Percentiles rank a stretch among this genome's conserved stretches.
These are phyloP conservation scores for Boletus rubescentipes DNA, from an alignment of 768 basidiomycete species.

Conservation along the genomic window DNA sequence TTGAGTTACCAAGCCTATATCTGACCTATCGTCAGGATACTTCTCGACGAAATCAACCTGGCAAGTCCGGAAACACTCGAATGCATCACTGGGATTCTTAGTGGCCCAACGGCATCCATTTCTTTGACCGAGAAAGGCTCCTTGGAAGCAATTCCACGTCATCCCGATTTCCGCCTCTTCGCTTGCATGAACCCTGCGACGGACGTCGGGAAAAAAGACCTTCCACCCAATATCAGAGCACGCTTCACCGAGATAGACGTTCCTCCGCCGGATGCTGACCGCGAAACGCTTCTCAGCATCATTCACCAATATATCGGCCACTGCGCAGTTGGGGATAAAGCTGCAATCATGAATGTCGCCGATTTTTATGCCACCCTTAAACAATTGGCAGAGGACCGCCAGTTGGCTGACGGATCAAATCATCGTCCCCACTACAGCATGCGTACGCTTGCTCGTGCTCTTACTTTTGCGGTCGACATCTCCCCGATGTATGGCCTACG, in stretches of 20 bases:
- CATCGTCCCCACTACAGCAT: constrained; percentile 95
- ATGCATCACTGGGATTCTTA: constrained; percentile 84
- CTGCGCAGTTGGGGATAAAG: constrained; percentile 79
- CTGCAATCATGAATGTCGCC: constrained; percentile 84
- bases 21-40: constrained; percentile 55
- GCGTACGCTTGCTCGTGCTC: constrained; percentile 88
- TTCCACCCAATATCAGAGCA: constrained; percentile 85
- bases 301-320: constrained; percentile 87
- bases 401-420: constrained; percentile 92
- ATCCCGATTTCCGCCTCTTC: constrained; percentile 94
- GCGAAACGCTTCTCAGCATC: constrained; percentile 84
- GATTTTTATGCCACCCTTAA: constrained; percentile 89
- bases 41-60: constrained; percentile 95
- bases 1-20: background rate
- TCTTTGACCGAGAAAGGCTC: constrained; percentile 93
- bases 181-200: constrained; percentile 99
- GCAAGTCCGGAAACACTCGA: constrained; percentile 94
- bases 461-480: constrained; percentile 87
- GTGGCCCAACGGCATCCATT: constrained; percentile 83
- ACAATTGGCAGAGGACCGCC: constrained; percentile 64
- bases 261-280: constrained; percentile 89
- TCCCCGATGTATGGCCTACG: constrained; percentile 75
- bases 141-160: constrained; percentile 84
- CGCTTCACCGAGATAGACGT: constrained; percentile 97
- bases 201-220: constrained; percentile 97